Conservation (phyloP, 345 rosid genomes). For the Arabidopsis thaliana region DNA sequence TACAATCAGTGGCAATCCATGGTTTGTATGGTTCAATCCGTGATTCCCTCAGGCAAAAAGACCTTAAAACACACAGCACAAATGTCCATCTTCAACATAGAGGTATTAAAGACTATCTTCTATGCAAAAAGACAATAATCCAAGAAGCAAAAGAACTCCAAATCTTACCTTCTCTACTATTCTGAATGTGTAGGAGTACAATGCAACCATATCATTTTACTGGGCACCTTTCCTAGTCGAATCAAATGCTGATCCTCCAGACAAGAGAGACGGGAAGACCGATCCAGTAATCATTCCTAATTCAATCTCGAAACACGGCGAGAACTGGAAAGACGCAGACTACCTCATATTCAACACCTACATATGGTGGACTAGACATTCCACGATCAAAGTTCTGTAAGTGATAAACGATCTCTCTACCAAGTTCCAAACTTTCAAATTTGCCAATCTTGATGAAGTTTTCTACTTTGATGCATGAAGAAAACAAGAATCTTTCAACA, state of each 20-base stretch:
- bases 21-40: conserved; percentile 69
- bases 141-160: conserved; percentile 10
- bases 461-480: conserved; percentile 17
- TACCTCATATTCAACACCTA: conserved; percentile 67
- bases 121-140: background rate
- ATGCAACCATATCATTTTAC: conserved; percentile 60
- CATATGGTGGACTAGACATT: conserved; percentile 67
- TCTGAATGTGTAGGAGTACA: conserved; percentile 56
- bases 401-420: conserved; percentile 31
- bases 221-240: conserved; percentile 78
- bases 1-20: conserved; percentile 70
- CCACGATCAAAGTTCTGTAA: conserved; percentile 61
- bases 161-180: background rate
- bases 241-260: conserved; percentile 65
- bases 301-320: conserved; percentile 65
- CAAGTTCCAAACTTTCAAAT: conserved; percentile 1
- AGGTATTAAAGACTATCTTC: conserved; percentile 48
- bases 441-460: conserved; percentile 9
- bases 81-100: conserved; percentile 42
- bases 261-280: conserved; percentile 51
- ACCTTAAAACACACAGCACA: conserved; percentile 49
- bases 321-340: conserved; percentile 59
- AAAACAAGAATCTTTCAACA: conserved; percentile 65
- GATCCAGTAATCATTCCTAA: conserved; percentile 54
- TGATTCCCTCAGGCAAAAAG: conserved; percentile 47